These are phyloP conservation scores for Silene noctiflora DNA, from an alignment of 179 eudicot species.

Conservation along the genomic window DNA sequence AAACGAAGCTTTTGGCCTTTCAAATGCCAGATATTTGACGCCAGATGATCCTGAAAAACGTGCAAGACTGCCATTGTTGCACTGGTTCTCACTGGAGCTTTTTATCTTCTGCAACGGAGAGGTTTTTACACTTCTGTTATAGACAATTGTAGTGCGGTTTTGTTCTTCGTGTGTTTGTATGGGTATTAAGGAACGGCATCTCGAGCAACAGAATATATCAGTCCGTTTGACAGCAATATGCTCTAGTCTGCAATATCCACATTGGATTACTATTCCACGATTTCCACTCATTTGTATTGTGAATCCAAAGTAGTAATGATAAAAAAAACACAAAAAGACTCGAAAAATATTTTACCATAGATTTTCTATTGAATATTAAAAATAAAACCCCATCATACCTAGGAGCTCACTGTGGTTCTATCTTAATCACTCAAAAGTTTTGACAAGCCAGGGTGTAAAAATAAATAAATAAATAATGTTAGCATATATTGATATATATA, in stretches of 20 bases:
- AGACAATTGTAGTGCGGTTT: constrained; percentile 16
- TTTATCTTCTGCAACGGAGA: constrained; percentile 23
- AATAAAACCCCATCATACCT: constrained; percentile 23
- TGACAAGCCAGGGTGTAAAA: constrained; percentile 23
- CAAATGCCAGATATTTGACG: constrained; percentile 18
- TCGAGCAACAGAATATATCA: constrained; percentile 29
- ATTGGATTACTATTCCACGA: constrained; percentile 23
- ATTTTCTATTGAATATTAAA: neutral
- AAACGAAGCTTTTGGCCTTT: constrained; percentile 26
- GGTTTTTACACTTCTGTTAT: constrained; percentile 21
- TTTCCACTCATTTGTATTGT: constrained; percentile 22
- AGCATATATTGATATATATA: neutral
- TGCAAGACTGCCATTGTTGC: constrained; percentile 7
- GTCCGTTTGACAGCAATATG: constrained; percentile 24
- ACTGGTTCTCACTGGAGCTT: constrained; percentile 6
- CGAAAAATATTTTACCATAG: constrained; percentile 9
- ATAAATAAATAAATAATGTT: too few relatives aligned
- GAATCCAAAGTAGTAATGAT: constrained; percentile 1
- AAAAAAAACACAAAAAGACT: constrained; percentile 13
- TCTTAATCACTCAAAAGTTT: constrained; percentile 19
- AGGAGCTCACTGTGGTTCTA: constrained; percentile 16
- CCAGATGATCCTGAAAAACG: constrained; percentile 25
- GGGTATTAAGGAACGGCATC: constrained; percentile 30
- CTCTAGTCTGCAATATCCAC: constrained; percentile 34
- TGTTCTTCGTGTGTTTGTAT: constrained; percentile 25